These are phyloP conservation scores for Hebeloma cylindrosporum DNA, from an alignment of 768 basidiomycete genomes.

Conservation along the genomic window DNA sequence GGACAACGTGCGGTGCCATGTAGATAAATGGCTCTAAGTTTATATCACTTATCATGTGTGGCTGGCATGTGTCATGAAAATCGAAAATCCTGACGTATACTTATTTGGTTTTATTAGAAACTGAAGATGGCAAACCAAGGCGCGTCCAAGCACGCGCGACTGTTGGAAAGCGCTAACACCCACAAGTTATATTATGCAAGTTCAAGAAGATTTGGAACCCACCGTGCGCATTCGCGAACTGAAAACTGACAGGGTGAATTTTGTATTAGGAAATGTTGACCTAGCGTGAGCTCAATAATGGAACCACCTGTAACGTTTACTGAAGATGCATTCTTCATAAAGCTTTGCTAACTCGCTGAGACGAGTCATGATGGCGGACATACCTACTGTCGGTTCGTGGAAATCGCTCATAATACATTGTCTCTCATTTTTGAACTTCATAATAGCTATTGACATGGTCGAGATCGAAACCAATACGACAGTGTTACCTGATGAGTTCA, in stretches of 20 bases:
- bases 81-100: no score
- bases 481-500: constrained; percentile 95
- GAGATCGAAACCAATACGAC: constrained; percentile 89
- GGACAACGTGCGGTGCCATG: no score
- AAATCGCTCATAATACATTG: background rate
- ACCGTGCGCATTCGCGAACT: constrained; percentile 82
- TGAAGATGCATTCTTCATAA: constrained; percentile 10
- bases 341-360: constrained; percentile 95
- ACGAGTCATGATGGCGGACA: constrained; percentile 93
- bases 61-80: no score
- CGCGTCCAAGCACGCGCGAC: no score
- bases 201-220: constrained; percentile 54
- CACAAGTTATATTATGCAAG: constrained; percentile 44
- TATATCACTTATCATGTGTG: no score
- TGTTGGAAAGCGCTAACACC: no score
- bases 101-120: no score
- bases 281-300: constrained; percentile 65
- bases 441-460: constrained; percentile 92
- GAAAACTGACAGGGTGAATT: constrained; percentile 83
- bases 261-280: constrained; percentile 94
- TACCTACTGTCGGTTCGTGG: constrained; percentile 88
- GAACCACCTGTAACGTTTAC: constrained; percentile 2
- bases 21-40: no score
- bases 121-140: no score
- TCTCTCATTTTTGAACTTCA: background rate